Evolutionary conservation across 1,139 yeast species (phyloP), one percentile per base, ranked within the genome.

Genomic region (Geotrichum fermentans): DNA sequence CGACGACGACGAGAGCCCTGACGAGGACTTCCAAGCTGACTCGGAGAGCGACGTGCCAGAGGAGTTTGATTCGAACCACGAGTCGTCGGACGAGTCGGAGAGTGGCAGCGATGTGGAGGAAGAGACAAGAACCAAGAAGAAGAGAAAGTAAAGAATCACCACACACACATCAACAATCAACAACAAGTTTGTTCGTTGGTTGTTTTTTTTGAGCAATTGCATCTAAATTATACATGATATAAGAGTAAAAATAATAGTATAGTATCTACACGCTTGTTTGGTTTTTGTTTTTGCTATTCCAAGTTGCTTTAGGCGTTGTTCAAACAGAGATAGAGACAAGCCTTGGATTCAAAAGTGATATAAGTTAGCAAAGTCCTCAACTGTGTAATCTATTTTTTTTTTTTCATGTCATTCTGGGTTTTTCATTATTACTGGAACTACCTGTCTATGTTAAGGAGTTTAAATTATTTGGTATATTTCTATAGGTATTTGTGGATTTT

Each of bases 21-120:
- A 73, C 56, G 79, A 72, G 47, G 83, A 78, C 49, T 77, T 73
- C 55, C 79, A 76, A 36, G 85, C 77, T 55, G 94, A 80, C 36
- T 85, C 78, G 51, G 79, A 74, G 33, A 75, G 77, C 50, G 95
- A 86, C 57, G 85, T 83, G 42, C 96, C 95, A 2, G 96, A 87
- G 67, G 96, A 88, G 65, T 88, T 75, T 59, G 95, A 88, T 62
- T 84, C 92, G 7, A 88, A 85, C 57, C 92, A 74, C 4, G 71
- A 61, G 20, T 67, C 77, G 16, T 74, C 68, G 26, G 56, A 46
- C 28, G 65, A 54, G 26, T 52, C 51, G 7, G 61, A 52, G 6
- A 54, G 36, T 32, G 61, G 50, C 1, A 4, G 14, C 13, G 20
- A 21, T 14, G 59, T 47, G 8, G 62, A 51, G 21, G 61, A 54